Evolutionary conservation across 805 yeast species (phyloP).

Genomic region (Candida incommunis): DNA sequence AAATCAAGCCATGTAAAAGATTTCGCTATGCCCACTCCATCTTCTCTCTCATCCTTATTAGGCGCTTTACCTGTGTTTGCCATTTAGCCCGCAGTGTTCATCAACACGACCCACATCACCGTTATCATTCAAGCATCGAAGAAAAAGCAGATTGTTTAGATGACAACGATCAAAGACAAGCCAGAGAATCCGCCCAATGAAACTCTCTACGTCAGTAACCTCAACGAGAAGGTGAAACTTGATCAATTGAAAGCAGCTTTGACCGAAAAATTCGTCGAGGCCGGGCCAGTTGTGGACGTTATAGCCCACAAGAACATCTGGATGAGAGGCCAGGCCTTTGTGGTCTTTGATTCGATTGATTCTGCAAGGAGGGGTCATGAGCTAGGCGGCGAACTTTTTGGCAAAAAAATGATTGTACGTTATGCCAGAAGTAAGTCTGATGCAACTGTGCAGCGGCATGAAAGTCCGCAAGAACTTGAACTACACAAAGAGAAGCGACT

Average conservation of each 20-base stretch:
- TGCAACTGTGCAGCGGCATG: constrained; percentile 10
- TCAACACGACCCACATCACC: too few relatives aligned
- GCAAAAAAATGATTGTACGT: constrained; percentile 32
- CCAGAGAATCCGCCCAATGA: constrained; percentile 2
- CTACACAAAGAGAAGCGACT: constrained; percentile 14
- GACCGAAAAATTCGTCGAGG: constrained; percentile 26
- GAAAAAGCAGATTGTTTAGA: too few relatives aligned
- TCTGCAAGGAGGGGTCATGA: constrained; percentile 32
- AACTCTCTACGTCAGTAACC: constrained; percentile 43
- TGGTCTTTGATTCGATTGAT: constrained; percentile 32
- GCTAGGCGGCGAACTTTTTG: constrained; percentile 30
- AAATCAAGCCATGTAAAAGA: too few relatives aligned
- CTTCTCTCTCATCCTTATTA: too few relatives aligned
- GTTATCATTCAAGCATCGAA: too few relatives aligned
- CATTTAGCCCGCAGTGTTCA: too few relatives aligned
- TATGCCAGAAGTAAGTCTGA: constrained; percentile 35
- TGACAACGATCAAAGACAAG: background rate
- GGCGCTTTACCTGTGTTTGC: too few relatives aligned
- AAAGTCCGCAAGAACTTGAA: constrained; percentile 13
- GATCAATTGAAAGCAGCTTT: constrained; percentile 36
- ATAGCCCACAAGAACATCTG: constrained; percentile 43
- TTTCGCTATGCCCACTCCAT: too few relatives aligned
- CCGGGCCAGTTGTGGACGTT: constrained; percentile 34
- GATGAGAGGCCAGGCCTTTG: constrained; percentile 69
- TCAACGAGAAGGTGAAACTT: constrained; percentile 51